A percentile compares a stretch with the other conserved stretches of the same genome.
These are phyloP conservation scores for Penicillium oxalicum DNA, from an alignment of 2,329 filamentous ascomycete species.

Conservation along the genomic window DNA sequence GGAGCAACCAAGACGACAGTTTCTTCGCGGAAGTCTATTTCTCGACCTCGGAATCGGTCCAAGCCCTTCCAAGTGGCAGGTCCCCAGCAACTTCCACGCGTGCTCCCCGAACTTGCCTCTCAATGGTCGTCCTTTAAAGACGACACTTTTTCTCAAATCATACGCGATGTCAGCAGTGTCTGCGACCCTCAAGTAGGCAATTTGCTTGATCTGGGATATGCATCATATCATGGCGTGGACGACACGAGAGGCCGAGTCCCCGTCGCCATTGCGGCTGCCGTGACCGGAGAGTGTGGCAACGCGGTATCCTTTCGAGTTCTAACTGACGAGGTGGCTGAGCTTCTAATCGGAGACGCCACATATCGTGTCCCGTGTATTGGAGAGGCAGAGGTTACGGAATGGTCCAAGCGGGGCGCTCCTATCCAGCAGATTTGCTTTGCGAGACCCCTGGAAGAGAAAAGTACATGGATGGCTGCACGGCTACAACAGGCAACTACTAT, in stretches of 20 bases:
- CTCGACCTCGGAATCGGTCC: slow-evolving; percentile 5
- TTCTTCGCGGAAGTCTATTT: slow-evolving; percentile 16
- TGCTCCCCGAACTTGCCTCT: slow-evolving; percentile 33
- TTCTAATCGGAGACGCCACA: slow-evolving; percentile 12
- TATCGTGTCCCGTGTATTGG: slow-evolving; percentile 39
- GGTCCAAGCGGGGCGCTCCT: slow-evolving; percentile 44
- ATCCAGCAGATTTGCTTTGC: slow-evolving; percentile 53
- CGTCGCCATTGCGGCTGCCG: slow-evolving; percentile 34
- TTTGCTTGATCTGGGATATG: slow-evolving; percentile 47
- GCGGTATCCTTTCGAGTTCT: slow-evolving; percentile 42
- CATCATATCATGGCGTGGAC: slow-evolving; percentile 33
- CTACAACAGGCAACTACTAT: slow-evolving; percentile 42
- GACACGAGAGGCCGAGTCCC: slow-evolving; percentile 20
- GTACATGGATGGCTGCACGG: slow-evolving; percentile 48
- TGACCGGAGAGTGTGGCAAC: slow-evolving; percentile 43
- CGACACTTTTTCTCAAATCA: slow-evolving; percentile 29
- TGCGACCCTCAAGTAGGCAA: slow-evolving; percentile 34
- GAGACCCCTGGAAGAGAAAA: slow-evolving; percentile 35
- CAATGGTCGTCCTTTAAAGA: slow-evolving; percentile 26
- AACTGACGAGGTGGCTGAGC: slow-evolving; percentile 24
- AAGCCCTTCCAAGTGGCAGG: slow-evolving; percentile 14
- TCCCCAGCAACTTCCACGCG: slow-evolving; percentile 21
- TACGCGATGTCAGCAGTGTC: slow-evolving; percentile 22
- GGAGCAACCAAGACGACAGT: slow-evolving; percentile 27
- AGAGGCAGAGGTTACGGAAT: slow-evolving; percentile 42